These are phyloP conservation scores for Boletus rubroflammeus DNA, from an alignment of 768 basidiomycete genomes.

Conservation along the genomic window DNA sequence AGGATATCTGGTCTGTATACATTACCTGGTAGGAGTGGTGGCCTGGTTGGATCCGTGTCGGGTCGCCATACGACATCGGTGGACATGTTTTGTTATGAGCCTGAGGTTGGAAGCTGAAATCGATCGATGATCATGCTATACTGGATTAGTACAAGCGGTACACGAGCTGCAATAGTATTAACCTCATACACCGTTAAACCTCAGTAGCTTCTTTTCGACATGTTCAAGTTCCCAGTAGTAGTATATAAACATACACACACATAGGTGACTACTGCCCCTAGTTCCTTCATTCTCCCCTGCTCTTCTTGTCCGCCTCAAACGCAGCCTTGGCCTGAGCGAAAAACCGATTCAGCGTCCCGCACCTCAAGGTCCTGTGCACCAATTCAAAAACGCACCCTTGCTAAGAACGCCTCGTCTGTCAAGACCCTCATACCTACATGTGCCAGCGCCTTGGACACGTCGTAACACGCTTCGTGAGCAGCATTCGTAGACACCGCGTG, in stretches of 20 bases:
- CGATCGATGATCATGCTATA: background rate
- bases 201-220: too few relatives aligned
- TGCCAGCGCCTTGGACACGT: conserved; percentile 69
- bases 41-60: conserved; percentile 20
- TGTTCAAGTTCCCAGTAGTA: background rate
- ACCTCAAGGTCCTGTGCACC: background rate
- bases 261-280: background rate
- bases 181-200: too few relatives aligned
- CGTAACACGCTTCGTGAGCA: conserved; percentile 63
- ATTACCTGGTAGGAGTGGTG: conserved; percentile 24
- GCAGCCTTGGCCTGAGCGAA: conserved; percentile 41
- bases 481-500: conserved; percentile 52
- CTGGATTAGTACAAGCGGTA: too few relatives aligned
- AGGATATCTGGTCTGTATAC: conserved; percentile 60
- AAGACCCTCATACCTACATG: conserved; percentile 63
- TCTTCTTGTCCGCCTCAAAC: conserved; percentile 42
- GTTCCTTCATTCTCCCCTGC: background rate
- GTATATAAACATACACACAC: background rate
- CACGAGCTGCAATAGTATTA: too few relatives aligned
- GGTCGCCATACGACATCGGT: conserved; percentile 41
- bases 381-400: conserved; percentile 39
- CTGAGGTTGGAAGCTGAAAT: background rate
- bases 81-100: conserved; percentile 13
- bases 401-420: conserved; percentile 59
- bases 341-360: background rate